Base-by-base conservation (phyloP, 257 asterid genomes). In the Verbena officinalis region DNA sequence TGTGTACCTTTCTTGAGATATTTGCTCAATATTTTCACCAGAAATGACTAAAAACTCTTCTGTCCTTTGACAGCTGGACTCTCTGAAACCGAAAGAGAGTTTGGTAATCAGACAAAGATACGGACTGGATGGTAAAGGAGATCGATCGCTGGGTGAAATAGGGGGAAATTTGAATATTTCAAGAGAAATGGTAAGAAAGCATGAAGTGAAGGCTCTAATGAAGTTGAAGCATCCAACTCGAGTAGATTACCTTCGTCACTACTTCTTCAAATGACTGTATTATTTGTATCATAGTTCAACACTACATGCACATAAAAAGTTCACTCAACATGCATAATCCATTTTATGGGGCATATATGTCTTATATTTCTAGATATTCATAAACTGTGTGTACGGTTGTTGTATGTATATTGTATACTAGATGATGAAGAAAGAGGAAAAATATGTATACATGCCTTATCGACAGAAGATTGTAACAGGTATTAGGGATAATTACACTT, bases 191-290 rank as follows among this genome's bases (percentile, higher is more conserved):
- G 99, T 90, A 10, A 60, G 97, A 34, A 93, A 93, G 80, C 95
- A 93, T 68, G 97, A 83, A 77, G 82, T 90, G 48, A 93, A 93
- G 86, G 97, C 96, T 67, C 81, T 93, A 45, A 90, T 93, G 99
- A 93, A 93, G 80, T 97, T 93, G 82, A 93, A 90, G 87, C 95
- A 85, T 83, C 96, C 96, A 38, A 70, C 96, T 71, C 85, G 97
- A 20, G 86, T 84, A 5, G 96, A 90, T 63, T 90, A 93, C 77
- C 88, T 90, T 70, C 95, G 96, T 24, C 88, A 55, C 33, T 83
- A 86, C 71, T 63, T 87, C 46, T 76, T 63, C 81, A 85, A 77
- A 71, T 83, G 34, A 20, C 33, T 64, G 3, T 3, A 42, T 64
- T 69, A 48, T 51, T 71, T 73, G 77, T 71, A 70, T 58, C 76